These are phyloP conservation scores for Globisporangium canariense DNA, from an alignment of 352 stramenopile species.

Conservation along the genomic window DNA sequence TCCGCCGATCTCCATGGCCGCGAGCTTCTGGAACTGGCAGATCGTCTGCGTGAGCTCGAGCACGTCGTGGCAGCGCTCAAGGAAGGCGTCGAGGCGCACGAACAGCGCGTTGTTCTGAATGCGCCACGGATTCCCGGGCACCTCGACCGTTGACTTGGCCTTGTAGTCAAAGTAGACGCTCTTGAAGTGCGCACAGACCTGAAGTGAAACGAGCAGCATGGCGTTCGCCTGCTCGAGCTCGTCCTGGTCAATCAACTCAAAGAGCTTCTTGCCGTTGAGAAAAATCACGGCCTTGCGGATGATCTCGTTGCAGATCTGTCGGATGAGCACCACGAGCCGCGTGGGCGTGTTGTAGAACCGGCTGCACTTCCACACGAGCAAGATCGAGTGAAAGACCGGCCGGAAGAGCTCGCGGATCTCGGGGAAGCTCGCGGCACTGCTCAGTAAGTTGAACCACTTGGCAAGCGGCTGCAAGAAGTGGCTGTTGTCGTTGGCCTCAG, in stretches of 20 bases:
- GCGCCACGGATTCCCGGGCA: constrained; percentile 84
- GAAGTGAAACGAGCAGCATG: constrained; percentile 70
- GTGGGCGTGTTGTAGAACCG: constrained; percentile 90
- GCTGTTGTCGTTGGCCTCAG: constrained; percentile 85
- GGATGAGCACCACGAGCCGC: constrained; percentile 83
- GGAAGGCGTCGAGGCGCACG: constrained; percentile 85
- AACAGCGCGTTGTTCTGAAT: constrained; percentile 93
- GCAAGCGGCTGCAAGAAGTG: constrained; percentile 81
- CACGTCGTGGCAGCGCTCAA: constrained; percentile 91
- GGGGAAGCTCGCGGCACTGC: constrained; percentile 33
- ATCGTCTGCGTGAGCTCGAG: constrained; percentile 89
- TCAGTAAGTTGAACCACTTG: constrained; percentile 55
- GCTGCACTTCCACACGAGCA: constrained; percentile 90
- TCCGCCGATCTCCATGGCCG: constrained; percentile 87
- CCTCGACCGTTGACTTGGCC: constrained; percentile 71
- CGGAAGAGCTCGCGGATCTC: constrained; percentile 73
- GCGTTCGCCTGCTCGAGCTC: constrained; percentile 66
- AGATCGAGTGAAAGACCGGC: constrained; percentile 83
- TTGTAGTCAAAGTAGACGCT: constrained; percentile 93
- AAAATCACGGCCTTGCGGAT: constrained; percentile 71
- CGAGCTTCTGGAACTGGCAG: constrained; percentile 86
- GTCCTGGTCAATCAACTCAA: constrained; percentile 77
- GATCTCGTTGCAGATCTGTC: constrained; percentile 89
- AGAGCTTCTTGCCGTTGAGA: constrained; percentile 74
- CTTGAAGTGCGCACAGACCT: constrained; percentile 89